These are phyloP conservation scores for Ceratonia siliqua DNA, from an alignment of 306 rosid species.

Conservation along the genomic window DNA sequence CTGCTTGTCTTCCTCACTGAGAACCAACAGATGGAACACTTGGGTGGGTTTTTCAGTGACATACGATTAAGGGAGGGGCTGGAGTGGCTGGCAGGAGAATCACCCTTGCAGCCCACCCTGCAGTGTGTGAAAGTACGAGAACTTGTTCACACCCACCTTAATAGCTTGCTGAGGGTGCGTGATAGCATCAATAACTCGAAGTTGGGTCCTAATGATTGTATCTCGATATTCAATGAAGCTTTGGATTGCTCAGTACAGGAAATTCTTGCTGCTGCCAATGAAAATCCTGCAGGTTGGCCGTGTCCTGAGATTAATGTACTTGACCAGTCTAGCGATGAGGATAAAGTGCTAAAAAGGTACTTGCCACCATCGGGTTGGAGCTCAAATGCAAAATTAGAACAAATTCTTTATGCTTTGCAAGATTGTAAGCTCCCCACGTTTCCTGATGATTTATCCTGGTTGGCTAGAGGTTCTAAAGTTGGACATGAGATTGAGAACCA, in stretches of 20 bases:
- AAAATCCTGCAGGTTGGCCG: constrained; percentile 72
- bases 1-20: constrained; percentile 62
- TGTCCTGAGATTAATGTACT: constrained; percentile 75
- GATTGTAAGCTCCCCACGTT: constrained; percentile 67
- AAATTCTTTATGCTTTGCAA: constrained; percentile 53
- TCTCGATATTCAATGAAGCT: constrained; percentile 80
- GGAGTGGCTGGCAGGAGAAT: constrained; percentile 85
- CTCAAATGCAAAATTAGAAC: constrained; percentile 53
- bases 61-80: constrained; percentile 70
- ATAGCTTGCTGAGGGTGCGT: constrained; percentile 49
- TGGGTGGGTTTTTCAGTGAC: constrained; percentile 74
- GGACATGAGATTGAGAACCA: constrained; percentile 60
- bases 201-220: constrained; percentile 62
- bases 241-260: constrained; percentile 59
- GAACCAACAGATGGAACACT: constrained; percentile 48
- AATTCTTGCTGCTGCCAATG: constrained; percentile 59
- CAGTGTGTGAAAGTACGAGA: constrained; percentile 56
- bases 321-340: constrained; percentile 52
- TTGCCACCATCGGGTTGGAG: constrained; percentile 83
- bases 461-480: constrained; percentile 53
- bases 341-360: constrained; percentile 35
- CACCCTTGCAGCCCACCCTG: constrained; percentile 66
- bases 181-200: constrained; percentile 48
- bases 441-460: constrained; percentile 58
- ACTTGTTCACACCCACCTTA: constrained; percentile 59